Evolutionary conservation across 2,329 filamentous ascomycete species (phyloP).

Genomic region (Echinosphaeria canescens): DNA sequence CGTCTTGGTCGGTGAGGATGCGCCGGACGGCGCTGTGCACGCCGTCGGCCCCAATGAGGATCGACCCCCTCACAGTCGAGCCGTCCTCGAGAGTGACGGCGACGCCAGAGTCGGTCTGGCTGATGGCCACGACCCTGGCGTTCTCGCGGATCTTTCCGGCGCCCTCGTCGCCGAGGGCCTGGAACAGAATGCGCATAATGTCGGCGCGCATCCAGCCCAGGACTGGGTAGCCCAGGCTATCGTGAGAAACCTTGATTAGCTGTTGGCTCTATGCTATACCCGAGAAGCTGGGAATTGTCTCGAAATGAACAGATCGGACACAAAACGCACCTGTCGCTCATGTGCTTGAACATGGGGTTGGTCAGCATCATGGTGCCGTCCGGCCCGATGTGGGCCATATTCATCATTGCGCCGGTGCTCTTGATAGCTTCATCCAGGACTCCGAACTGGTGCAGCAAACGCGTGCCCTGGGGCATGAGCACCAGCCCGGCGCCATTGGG

Average conservation of each 20-base stretch:
- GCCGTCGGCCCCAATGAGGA: constrained; percentile 8
- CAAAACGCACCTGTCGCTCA: constrained; percentile 2
- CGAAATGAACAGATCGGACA: too few relatives aligned
- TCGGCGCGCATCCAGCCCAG: constrained; percentile 5
- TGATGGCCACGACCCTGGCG: constrained; percentile 5
- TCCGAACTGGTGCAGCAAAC: constrained; percentile 10
- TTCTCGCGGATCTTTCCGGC: constrained; percentile 4
- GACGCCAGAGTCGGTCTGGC: constrained; percentile 4
- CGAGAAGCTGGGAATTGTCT: too few relatives aligned
- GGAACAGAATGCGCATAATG: constrained; percentile 5
- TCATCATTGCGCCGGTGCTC: constrained; percentile 3
- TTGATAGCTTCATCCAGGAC: constrained; percentile 5
- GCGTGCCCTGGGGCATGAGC: constrained; percentile 7
- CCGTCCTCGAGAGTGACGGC: constrained; percentile 6
- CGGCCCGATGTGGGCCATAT: constrained; percentile 4
- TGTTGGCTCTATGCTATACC: too few relatives aligned
- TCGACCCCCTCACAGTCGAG: constrained; percentile 6
- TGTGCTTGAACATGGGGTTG: constrained; percentile 5
- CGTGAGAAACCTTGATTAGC: not conserved
- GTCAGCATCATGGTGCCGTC: constrained; percentile 5
- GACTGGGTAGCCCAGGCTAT: constrained; percentile 8
- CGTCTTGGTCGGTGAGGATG: constrained; percentile 5
- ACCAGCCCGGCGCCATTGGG: constrained; percentile 6
- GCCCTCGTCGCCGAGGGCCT: too few relatives aligned
- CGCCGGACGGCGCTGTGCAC: constrained; percentile 7